Evolutionary conservation across 1,284 basidiomycete genomes (phyloP), one percentile per base, ranked within the genome.

Genomic region (Gomphus sp.): DNA sequence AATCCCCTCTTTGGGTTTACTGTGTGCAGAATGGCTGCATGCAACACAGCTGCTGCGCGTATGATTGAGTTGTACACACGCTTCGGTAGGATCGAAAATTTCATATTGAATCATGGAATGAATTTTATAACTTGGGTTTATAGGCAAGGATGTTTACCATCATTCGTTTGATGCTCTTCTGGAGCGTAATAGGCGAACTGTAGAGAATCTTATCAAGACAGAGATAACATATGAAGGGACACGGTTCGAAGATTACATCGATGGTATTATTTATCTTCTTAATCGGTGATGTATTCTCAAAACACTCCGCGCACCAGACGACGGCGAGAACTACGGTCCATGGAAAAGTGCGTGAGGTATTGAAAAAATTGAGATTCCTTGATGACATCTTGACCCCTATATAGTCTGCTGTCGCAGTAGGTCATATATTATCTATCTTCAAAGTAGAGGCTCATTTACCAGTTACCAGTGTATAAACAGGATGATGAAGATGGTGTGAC

Each of bases 231-330:
- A 61, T 39, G 67, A 67, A 52, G 60, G 57, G 11, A 63, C 67
- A 14, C 62, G 61, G 43, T 68, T 69, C 49, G 65, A 66, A 56
- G 68, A 69, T 55, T 68, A 63, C 34, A 67, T 69, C 36, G 68
- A 69, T 56, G 52, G 52, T 54, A 33, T 10, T 39, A 28, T 18
- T 44, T 44, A 2, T 9, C 9, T 16, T 16, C 11, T 2, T n/a
- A 18, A 25, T 41, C 10, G 4, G 25, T 54, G 11, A 44, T 18
- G 6, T 25, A 37, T 18, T 41, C 8, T 8, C 14, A 52, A n/a
- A 52, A 34, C 14, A 2, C 18, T 8, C 41, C 18, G 11, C 14
- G 1, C 41, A 43, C 41, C 14, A 52, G 68, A 69, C 44, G 68
- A 69, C 52, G 67, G 65, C 7, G 62, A 64, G 50, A 66, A 65